phyloP scores from a whole-genome alignment of 2,329 filamentous ascomycete genomes.

The Colletotrichum chrysophilum region DNA sequence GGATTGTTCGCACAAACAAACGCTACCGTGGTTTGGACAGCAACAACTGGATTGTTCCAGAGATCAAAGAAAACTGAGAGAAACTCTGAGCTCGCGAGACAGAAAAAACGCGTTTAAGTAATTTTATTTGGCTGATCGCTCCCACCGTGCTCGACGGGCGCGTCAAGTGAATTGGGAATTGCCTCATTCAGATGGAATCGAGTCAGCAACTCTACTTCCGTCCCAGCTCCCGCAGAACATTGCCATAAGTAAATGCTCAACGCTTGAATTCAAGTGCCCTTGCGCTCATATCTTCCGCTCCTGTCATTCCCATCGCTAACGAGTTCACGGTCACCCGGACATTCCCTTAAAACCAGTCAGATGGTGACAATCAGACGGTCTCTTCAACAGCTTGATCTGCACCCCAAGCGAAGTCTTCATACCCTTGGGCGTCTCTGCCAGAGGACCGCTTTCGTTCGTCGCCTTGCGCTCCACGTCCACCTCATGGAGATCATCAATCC shows the following conservation, averaged over 20 bases:
- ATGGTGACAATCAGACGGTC: not conserved
- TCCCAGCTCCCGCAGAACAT: not conserved
- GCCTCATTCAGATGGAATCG: not conserved
- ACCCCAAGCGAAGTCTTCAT: not conserved
- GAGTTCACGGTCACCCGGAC: not conserved
- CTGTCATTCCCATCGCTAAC: not conserved
- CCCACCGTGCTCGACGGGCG: no score
- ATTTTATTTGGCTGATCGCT: not conserved
- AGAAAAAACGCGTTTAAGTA: not conserved
- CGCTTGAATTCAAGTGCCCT: not conserved
- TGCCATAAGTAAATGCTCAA: not conserved
- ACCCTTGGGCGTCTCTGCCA: not conserved
- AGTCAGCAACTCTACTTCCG: fast-evolving
- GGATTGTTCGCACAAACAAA: not conserved
- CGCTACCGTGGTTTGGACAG: fast-evolving
- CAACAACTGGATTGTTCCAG: not conserved
- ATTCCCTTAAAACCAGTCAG: fast-evolving
- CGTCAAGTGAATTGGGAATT: not conserved
- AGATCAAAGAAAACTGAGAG: not conserved
- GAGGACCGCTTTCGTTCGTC: not conserved
- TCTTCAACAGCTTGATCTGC: not conserved
- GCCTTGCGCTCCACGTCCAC: not conserved
- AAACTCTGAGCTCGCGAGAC: fast-evolving
- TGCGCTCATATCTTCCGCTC: not conserved
- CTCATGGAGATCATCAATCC: not conserved